Evolutionary conservation across 2,329 filamentous ascomycete genomes (phyloP), one percentile per base, ranked within the genome.

Genomic region (Sclerotinia minor): DNA sequence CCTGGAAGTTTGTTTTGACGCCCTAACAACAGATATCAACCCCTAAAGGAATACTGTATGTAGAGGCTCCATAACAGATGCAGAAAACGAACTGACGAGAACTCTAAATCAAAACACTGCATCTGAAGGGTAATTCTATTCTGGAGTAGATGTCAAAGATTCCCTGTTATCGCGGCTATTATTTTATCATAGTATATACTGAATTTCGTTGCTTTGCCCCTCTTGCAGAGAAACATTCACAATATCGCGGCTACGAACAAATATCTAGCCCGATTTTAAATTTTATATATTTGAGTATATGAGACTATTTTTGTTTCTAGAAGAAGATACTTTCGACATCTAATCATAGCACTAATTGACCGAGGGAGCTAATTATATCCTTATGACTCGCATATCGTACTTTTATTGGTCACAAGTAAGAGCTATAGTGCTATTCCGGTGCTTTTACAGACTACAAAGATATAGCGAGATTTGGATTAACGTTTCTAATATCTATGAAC

Each of bases 381-480:
- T 38, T 38, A 38, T 38, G 29, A 49, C 58, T 58, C 54, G 54
- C 32, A 38, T 41, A 6, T 58, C n/a, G n/a, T 26, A 32, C 19
- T 58, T 38, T 44, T 7, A 57, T 24, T 41, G 17, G n/a, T 17
- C 15, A 58, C 8, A 26, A 58, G 38, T 57, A 7, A 17, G 15
- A 24, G 35, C 54, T 57, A 19, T 35, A 17, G 15, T 17, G 35
- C 54, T 57, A 19, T 35, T 24, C n/a, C 35, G 38, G 17, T 47
- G 19, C 9, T 26, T 26, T 47, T 44, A 60, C 44, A 49, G 26
- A 60, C 19, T 24, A 11, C 15, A 24, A 11, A n/a, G n/a, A 35
- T 32, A 47, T 45, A 45, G 24, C 26, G 44, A 60, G 44, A 60
- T 60, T 24, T 47, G 44, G 57, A 61, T 61, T 5, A 49, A 61